Evolutionary conservation across 768 basidiomycete species (phyloP).

Genomic region (Trichaptum fuscoviolaceum): DNA sequence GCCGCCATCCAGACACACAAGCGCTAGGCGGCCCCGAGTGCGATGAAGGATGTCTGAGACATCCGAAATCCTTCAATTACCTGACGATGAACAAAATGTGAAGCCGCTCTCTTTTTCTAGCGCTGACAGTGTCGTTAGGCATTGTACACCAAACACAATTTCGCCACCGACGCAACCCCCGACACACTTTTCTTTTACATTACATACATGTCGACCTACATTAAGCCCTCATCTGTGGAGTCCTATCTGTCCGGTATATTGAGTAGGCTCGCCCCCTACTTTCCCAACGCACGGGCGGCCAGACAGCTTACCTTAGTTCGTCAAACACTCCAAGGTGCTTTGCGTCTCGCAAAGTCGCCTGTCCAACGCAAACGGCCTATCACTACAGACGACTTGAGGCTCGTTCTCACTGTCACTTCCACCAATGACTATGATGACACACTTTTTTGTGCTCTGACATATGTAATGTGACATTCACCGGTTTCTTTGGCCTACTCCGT

Average conservation of each 20-base stretch:
- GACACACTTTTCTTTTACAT: constrained; percentile 33
- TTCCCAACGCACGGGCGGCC: constrained; percentile 21
- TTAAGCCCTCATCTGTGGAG: constrained; percentile 29
- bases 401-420: background rate
- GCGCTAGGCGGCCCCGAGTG: too few species aligned
- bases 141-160: constrained; percentile 27
- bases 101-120: too few species aligned
- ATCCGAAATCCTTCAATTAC: too few species aligned
- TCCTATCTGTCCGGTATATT: constrained; percentile 35
- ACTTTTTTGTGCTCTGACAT: constrained; percentile 20
- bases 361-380: constrained; percentile 26
- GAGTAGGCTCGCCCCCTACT: constrained; percentile 26
- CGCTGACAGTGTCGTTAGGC: too few species aligned
- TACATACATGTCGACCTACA: constrained; percentile 31
- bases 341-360: constrained; percentile 14
- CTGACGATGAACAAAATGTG: too few species aligned
- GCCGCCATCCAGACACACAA: too few species aligned
- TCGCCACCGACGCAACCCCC: constrained; percentile 30
- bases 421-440: constrained; percentile 20
- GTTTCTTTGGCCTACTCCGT: constrained; percentile 14
- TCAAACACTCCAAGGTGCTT: constrained; percentile 27
- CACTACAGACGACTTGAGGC: constrained; percentile 8
- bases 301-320: constrained; percentile 21
- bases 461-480: constrained; percentile 17
- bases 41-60: too few species aligned